These are phyloP conservation scores for Aspergillus arachidicola DNA, from an alignment of 2,329 filamentous ascomycete species.

Conservation along the genomic window DNA sequence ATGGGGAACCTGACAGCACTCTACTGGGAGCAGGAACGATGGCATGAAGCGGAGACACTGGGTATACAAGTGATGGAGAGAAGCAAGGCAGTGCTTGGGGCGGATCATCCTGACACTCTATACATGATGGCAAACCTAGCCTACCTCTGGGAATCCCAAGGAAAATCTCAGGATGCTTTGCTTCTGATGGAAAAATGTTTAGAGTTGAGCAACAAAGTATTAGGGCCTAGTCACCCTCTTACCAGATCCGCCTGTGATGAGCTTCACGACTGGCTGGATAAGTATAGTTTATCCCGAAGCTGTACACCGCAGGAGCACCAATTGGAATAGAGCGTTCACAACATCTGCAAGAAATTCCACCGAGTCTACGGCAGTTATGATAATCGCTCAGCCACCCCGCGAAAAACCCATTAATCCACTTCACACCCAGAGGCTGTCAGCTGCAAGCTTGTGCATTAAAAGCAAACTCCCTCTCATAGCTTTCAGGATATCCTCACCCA, in stretches of 20 bases:
- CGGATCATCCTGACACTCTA: background rate
- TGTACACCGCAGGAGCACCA: background rate
- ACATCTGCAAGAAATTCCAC: background rate
- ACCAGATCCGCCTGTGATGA: background rate
- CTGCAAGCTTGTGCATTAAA: background rate
- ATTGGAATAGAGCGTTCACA: background rate
- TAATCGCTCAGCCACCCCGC: background rate
- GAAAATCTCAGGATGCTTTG: background rate
- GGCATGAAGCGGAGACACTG: no score
- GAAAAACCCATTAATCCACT: background rate
- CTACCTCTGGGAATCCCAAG: background rate
- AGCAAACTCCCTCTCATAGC: background rate
- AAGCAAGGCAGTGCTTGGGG: background rate
- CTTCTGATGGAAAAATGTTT: constrained; percentile 4
- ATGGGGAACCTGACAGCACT: constrained; percentile 1
- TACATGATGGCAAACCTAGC: constrained; percentile 8
- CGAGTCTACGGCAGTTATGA: background rate
- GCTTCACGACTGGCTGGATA: background rate
- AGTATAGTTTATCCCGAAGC: background rate
- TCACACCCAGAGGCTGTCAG: background rate
- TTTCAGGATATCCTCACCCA: background rate
- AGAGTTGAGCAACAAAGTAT: background rate
- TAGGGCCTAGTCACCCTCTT: background rate
- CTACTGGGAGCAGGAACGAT: no score
- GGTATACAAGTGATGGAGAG: no score